These are phyloP conservation scores for Pleurostoma richardsiae DNA, from an alignment of 2,329 filamentous ascomycete species.

Conservation along the genomic window DNA sequence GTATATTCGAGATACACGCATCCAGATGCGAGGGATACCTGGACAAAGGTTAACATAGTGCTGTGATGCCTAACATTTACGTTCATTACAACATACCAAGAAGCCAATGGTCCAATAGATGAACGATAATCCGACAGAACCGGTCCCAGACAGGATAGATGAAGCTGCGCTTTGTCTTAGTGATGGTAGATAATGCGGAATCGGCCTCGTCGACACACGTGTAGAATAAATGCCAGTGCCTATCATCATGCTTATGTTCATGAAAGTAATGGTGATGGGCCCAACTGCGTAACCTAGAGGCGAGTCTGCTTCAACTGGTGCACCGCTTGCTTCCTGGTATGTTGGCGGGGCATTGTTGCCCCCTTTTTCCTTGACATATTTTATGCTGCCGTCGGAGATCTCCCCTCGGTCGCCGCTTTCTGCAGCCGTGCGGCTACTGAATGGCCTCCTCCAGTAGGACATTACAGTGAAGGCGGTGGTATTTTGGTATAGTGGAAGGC, in stretches of 20 bases:
- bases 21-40: constrained; percentile 47
- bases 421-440: neutral
- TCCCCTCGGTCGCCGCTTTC: neutral
- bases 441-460: neutral
- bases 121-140: constrained; percentile 56
- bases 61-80: no score
- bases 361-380: constrained; percentile 6
- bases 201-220: constrained; percentile 14
- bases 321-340: constrained; percentile 52
- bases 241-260: constrained; percentile 57
- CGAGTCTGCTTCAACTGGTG: constrained; percentile 53
- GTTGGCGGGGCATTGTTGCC: constrained; percentile 14
- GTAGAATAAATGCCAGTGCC: constrained; percentile 60
- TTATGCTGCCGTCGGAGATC: neutral
- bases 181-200: neutral
- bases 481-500: no score
- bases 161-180: constrained; percentile 34
- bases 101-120: constrained; percentile 63
- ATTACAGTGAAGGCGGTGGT: neutral
- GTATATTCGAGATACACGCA: constrained; percentile 59
- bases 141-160: constrained; percentile 51
- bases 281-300: constrained; percentile 57
- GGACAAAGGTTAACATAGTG: no score
- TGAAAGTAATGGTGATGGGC: constrained; percentile 47
- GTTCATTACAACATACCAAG: constrained; percentile 17